phyloP scores from a whole-genome alignment of 257 asterid genomes.

The Scutellaria baicalensis region DNA sequence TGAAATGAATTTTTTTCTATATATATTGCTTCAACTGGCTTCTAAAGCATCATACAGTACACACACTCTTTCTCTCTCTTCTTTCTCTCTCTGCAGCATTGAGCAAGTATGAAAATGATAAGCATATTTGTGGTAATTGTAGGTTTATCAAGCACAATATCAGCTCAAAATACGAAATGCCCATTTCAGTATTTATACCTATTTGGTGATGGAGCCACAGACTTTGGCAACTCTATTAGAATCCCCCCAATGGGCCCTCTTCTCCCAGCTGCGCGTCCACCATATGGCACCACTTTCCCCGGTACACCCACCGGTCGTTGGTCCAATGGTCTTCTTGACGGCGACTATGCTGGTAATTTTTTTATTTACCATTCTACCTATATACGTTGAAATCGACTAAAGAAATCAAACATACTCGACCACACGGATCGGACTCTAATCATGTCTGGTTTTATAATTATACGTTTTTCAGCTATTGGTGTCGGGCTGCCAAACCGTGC shows the following conservation, averaged over 20 bases:
- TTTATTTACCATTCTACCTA: not conserved
- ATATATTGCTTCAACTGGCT: too few species aligned
- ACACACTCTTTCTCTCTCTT: not conserved
- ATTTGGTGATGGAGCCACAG: constrained; percentile 15
- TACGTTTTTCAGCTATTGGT: constrained; percentile 8
- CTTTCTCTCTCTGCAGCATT: not conserved
- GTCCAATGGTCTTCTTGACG: constrained; percentile 15
- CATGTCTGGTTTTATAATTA: too few species aligned
- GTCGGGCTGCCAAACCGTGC: constrained; percentile 16
- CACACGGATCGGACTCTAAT: too few species aligned
- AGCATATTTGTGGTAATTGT: not conserved
- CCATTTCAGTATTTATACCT: constrained; percentile 9
- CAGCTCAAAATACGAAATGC: not conserved
- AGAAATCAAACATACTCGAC: too few species aligned
- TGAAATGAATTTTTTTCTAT: too few species aligned
- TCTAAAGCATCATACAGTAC: too few species aligned
- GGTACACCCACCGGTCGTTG: constrained; percentile 32
- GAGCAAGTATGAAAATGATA: not conserved
- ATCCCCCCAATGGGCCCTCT: not conserved
- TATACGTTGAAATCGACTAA: too few species aligned
- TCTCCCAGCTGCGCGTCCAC: constrained; percentile 15
- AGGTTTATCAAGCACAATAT: not conserved
- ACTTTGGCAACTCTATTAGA: constrained; percentile 21
- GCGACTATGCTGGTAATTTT: constrained; percentile 11
- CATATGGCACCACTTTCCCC: constrained; percentile 31